phyloP scores from a whole-genome alignment of 139 green algal species.

The Chlorella sp. region DNA sequence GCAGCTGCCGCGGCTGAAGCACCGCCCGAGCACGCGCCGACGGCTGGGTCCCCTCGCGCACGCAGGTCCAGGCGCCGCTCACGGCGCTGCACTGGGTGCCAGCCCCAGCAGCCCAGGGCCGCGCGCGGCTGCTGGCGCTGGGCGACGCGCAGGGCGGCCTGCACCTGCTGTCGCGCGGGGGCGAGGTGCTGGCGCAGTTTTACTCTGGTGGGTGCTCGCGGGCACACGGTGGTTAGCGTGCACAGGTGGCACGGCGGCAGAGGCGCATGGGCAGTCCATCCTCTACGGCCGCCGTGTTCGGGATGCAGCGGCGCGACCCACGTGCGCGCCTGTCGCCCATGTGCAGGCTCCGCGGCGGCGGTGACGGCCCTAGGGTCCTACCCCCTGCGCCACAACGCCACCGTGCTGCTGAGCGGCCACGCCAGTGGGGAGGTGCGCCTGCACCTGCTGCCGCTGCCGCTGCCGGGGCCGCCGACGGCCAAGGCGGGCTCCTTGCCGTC shows the following conservation, averaged over 20 bases:
- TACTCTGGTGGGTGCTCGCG: conserved; percentile 1
- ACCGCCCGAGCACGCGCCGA: too few relatives aligned
- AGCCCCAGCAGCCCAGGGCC: neutral
- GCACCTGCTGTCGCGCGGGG: neutral
- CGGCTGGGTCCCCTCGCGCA: too few relatives aligned
- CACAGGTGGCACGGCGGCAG: too few relatives aligned
- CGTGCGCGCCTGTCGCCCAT: neutral
- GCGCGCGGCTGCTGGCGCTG: neutral
- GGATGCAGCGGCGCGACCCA: too few relatives aligned
- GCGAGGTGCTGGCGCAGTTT: conserved; percentile 6
- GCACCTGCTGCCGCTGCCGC: conserved; percentile 7
- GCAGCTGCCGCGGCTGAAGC: conserved; percentile 8
- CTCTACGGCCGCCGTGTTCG: too few relatives aligned
- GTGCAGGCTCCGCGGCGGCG: conserved; percentile 18
- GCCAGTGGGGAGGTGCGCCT: conserved; percentile 42
- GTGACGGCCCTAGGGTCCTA: conserved; percentile 39
- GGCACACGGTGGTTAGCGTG: too few relatives aligned
- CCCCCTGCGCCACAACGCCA: conserved; percentile 23
- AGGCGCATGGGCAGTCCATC: too few relatives aligned
- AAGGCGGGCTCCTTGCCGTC: too few relatives aligned
- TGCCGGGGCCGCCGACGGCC: neutral
- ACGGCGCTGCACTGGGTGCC: conserved; percentile 13
- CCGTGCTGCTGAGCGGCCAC: conserved; percentile 45
- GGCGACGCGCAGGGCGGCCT: conserved; percentile 4
- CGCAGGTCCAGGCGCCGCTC: too few relatives aligned